These are phyloP conservation scores for Saccharomycopsis guyanensis DNA, from an alignment of 805 yeast genomes.

Conservation along the genomic window DNA sequence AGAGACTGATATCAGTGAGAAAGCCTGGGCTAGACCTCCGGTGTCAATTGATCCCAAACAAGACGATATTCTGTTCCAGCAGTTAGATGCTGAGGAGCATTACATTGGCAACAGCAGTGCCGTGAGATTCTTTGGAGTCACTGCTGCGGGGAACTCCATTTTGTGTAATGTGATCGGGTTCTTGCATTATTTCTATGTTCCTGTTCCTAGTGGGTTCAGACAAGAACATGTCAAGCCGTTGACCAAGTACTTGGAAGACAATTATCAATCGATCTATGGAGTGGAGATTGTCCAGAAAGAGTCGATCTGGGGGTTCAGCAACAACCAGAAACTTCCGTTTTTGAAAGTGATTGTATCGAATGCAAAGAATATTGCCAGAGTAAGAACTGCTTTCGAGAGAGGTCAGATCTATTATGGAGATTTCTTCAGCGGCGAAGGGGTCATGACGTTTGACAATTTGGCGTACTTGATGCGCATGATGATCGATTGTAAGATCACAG, in stretches of 20 bases:
- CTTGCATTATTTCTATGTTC: slow-evolving; percentile 82
- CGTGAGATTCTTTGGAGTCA: slow-evolving; percentile 88
- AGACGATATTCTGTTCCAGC: slow-evolving; percentile 70
- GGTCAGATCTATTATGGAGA: slow-evolving; percentile 65
- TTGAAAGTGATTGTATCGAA: slow-evolving; percentile 64
- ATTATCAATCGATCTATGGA: slow-evolving; percentile 52
- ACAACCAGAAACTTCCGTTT: slow-evolving; percentile 70
- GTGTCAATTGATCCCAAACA: slow-evolving; percentile 38
- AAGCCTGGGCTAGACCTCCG: slow-evolving; percentile 54
- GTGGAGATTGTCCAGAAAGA: slow-evolving; percentile 67
- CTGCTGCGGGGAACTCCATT: slow-evolving; percentile 79
- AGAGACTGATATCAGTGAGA: slow-evolving; percentile 24
- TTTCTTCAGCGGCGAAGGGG: slow-evolving; percentile 45
- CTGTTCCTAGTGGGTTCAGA: slow-evolving; percentile 75
- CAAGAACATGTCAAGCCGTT: slow-evolving; percentile 45
- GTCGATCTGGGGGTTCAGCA: slow-evolving; percentile 89
- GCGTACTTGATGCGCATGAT: slow-evolving; percentile 79
- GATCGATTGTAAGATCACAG: slow-evolving; percentile 87
- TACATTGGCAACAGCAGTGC: slow-evolving; percentile 47
- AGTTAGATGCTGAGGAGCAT: slow-evolving; percentile 90
- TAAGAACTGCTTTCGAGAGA: slow-evolving; percentile 77
- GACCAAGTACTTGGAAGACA: slow-evolving; percentile 36
- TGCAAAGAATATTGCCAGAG: slow-evolving; percentile 55
- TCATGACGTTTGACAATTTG: slow-evolving; percentile 82
- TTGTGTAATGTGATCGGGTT: slow-evolving; percentile 87